These are phyloP conservation scores for Pythium grandisporangium DNA, from an alignment of 352 stramenopile genomes.

Conservation along the genomic window DNA sequence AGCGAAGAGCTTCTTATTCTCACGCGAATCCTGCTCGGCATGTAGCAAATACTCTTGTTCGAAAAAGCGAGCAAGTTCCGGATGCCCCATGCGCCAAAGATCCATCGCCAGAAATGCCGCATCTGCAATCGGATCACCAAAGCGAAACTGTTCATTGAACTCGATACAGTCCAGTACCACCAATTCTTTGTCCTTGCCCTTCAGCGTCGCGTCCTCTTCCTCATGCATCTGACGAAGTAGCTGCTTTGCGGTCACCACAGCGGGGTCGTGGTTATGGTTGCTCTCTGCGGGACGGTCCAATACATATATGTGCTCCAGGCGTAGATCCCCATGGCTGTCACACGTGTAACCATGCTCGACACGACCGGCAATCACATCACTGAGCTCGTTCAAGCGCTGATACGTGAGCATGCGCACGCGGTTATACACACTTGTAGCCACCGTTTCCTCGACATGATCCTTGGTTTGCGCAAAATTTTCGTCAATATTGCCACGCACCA, in stretches of 20 bases:
- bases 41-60: conserved; percentile 45
- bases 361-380: conserved; percentile 22
- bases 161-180: conserved; percentile 71
- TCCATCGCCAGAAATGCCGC: conserved; percentile 65
- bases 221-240: too few species aligned
- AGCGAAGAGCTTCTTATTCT: conserved; percentile 31
- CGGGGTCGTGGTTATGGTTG: too few species aligned
- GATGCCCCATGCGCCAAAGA: conserved; percentile 44
- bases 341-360: conserved; percentile 54
- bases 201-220: neutral
- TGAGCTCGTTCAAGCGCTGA: conserved; percentile 27
- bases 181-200: conserved; percentile 10
- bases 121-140: conserved; percentile 52
- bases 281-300: too few species aligned
- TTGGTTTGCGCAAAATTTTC: conserved; percentile 64
- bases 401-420: conserved; percentile 50
- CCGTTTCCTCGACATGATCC: conserved; percentile 32
- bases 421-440: conserved; percentile 32
- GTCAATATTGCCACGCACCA: conserved; percentile 56
- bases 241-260: too few species aligned
- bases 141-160: conserved; percentile 76
- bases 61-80: conserved; percentile 38
- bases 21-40: conserved; percentile 32
- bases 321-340: conserved; percentile 58
- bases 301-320: conserved; percentile 57